A percentile compares a stretch with the other conserved stretches of the same genome.
Conservation (phyloP, 495 filamentous ascomycete species). For the Podospora australis region DNA sequence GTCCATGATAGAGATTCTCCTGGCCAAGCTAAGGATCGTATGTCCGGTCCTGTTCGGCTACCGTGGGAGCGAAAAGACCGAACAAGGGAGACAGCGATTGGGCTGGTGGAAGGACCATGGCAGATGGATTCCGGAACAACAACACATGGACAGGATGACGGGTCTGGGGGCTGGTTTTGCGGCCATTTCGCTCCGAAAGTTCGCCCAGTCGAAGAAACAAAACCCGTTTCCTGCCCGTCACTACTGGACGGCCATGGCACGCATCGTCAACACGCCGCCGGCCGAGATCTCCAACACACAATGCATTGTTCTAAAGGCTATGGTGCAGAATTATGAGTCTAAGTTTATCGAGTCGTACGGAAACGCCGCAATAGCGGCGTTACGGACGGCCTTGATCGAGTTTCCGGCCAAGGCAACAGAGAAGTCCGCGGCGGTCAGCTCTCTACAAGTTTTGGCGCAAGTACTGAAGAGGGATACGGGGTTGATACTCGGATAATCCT, state of each 20-base stretch:
- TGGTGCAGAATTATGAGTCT: conserved; percentile 64
- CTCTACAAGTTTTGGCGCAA: conserved; percentile 53
- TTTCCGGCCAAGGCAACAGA: conserved; percentile 52
- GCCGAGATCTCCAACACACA: conserved; percentile 68
- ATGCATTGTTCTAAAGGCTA: conserved; percentile 64
- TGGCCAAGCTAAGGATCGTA: conserved; percentile 74
- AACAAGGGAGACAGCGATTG: conserved; percentile 57
- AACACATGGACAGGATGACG: conserved; percentile 73
- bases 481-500: conserved; percentile 32
- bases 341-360: conserved; percentile 76
- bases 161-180: conserved; percentile 81
- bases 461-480: conserved; percentile 54
- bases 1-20: conserved; percentile 75
- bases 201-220: conserved; percentile 52
- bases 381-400: conserved; percentile 60
- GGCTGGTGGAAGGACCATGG: conserved; percentile 65
- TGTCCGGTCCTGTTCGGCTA: conserved; percentile 88
- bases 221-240: conserved; percentile 75
- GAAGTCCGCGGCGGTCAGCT: conserved; percentile 48
- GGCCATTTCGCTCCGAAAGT: conserved; percentile 73
- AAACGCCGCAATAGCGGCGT: conserved; percentile 53
- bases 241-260: conserved; percentile 72
- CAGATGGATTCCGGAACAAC: conserved; percentile 57
- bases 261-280: conserved; percentile 64
- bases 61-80: conserved; percentile 66